Evolutionary conservation across 495 filamentous ascomycete genomes (phyloP), one percentile per base, ranked within the genome.

Genomic region (Cercophora scortea): DNA sequence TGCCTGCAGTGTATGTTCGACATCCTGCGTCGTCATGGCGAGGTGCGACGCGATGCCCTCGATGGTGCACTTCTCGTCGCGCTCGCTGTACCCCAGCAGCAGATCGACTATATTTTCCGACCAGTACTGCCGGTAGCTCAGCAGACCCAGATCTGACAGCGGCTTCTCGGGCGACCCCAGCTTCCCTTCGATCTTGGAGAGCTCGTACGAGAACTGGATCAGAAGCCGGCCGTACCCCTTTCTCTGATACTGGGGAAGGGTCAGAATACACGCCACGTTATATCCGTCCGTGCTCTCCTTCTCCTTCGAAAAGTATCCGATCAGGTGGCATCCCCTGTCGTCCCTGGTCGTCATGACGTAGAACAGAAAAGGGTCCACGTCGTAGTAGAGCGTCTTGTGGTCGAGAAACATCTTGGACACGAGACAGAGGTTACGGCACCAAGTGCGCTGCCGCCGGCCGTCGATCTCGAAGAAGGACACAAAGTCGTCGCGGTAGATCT

Each of bases 381-480:
- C 93, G 72, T 97, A 98, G 78, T 96, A 98, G n/a, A 98, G 86
- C 8, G 93, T 97, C 68, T 98, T 98, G 74, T 97, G 93, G 60
- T 97, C 93, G 25, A 98, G 82, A 71, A 98, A 98, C 64, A 96
- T 86, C 64, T 98, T 98, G 52, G 82, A 89, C 6, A 98, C 77
- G 0, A 98, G 76, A 68, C 93, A 97, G 18, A 98, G 78, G 58
- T 98, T 98, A 6, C 93, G 89, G 57, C 94, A 97, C 90, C 90
- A 98, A 3, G 88, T 94, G 10, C 92, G 79, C 61, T 98, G 93
- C n/a, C 93, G 79, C 13, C 90, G 81, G 5, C 93, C 93, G 62
- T 98, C 93, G 54, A 98, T 94, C 68, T 98, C 93, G 60, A 95
- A 98, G 72, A 97, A 97, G 5, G 88, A 93, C 16, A 96, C 88